Percentiles rank a stretch among this genome's conserved stretches.
These are phyloP conservation scores for Pichia exigua DNA, from an alignment of 805 yeast genomes.

Conservation along the genomic window DNA sequence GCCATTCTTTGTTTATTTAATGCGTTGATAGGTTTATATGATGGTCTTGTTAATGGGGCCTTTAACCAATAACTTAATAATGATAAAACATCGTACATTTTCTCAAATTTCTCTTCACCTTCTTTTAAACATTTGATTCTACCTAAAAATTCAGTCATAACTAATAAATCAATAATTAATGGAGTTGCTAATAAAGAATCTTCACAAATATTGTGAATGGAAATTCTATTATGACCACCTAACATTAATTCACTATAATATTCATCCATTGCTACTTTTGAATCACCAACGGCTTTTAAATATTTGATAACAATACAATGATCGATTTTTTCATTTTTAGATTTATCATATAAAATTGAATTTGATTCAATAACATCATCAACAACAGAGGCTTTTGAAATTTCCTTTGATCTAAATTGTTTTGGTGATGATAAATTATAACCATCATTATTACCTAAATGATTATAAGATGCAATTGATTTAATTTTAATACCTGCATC, in stretches of 20 bases:
- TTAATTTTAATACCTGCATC: conserved; percentile 96
- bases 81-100: conserved; percentile 77
- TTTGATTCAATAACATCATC: conserved; percentile 91
- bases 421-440: conserved; percentile 82
- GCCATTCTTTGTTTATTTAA: conserved; percentile 92
- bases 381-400: conserved; percentile 85
- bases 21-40: conserved; percentile 85
- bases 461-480: conserved; percentile 93
- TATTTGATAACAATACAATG: conserved; percentile 95
- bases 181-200: conserved; percentile 94
- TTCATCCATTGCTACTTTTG: conserved; percentile 98
- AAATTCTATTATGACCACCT: conserved; percentile 93
- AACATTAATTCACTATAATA: conserved; percentile 94
- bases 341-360: conserved; percentile 72
- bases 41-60: conserved; percentile 91
- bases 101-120: conserved; percentile 42
- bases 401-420: conserved; percentile 94
- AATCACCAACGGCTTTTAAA: conserved; percentile 89
- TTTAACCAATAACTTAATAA: conserved; percentile 92
- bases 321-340: conserved; percentile 71
- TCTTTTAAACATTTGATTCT: conserved; percentile 72
- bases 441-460: conserved; percentile 94
- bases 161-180: conserved; percentile 81
- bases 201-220: conserved; percentile 93
- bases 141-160: conserved; percentile 83